Base-by-base conservation (phyloP, 768 basidiomycete genomes). In the Hortiboletus campestris region DNA sequence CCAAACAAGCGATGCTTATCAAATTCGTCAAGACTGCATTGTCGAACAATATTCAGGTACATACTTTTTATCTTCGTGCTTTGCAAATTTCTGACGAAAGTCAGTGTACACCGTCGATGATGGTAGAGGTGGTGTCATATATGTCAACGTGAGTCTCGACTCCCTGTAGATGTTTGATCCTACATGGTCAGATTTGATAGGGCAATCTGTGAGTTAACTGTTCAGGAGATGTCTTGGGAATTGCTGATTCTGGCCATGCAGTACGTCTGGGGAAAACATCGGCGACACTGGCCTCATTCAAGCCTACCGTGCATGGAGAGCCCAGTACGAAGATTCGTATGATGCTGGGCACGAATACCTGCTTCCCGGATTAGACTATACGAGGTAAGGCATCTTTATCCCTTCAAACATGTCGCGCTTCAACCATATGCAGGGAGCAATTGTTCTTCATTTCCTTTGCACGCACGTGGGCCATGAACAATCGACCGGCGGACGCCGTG, bases 391-490 rank as follows among this genome's bases (percentile, higher is more conserved):
- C 20, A 51, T 46, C 22, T 16, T 11, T 16, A 12, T 28, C 11
- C 19, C 40, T 39, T 25, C 47, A 17, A 46, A 39, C 6, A 36
- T 35, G n/a, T 17, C 13, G 16, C 16, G 0, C 20, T 43, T 57
- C 38, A n/a, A 55, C n/a, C 32, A 14, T 25, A 25, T 12, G 16
- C 48, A 90, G 89, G 55, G 95, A 97, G 39, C 95, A 98, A 75
- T 73, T 98, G 29, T 98, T 98, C 76, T 98, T 97, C 78, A 84
- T 98, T 52, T 83, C 91, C 2, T 95, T 91, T 65, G 94, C 84
- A 14, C 82, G 89, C 28, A 84, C 89, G n/a, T 96, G 92, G 92
- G 91, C 87, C 0, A 80, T 84, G 65, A 85, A 84, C 63, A 89
- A 87, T 72, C 91, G 88, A 59, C 82, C 90, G 25, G 86, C 84